Conservation (phyloP, 2,329 filamentous ascomycete genomes). For the Pseudogymnoascus sp. region DNA sequence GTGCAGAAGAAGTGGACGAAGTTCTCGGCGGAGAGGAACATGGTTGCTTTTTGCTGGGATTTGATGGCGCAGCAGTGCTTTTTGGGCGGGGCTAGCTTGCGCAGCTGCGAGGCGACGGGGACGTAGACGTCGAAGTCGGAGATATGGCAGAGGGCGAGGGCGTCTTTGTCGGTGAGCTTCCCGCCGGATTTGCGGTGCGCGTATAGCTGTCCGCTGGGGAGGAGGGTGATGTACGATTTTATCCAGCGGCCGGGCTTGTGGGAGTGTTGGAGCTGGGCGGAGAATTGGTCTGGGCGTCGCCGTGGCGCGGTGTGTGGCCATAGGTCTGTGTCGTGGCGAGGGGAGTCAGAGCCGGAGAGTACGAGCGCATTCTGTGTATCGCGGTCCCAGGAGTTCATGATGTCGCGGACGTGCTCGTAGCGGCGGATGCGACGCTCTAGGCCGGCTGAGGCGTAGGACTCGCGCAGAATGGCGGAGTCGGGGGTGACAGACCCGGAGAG, state of each 20-base stretch:
- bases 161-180: conserved; percentile 54
- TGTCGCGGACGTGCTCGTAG: conserved; percentile 78
- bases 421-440: conserved; percentile 74
- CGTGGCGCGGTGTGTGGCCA: conserved; percentile 54
- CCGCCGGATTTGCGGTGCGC: conserved; percentile 62
- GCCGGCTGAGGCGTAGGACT: conserved; percentile 66
- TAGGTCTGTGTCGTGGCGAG: conserved; percentile 51
- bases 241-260: conserved; percentile 79
- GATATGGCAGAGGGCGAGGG: conserved; percentile 66
- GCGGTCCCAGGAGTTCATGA: conserved; percentile 87
- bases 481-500: conserved; percentile 57
- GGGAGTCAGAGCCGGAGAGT: conserved; percentile 50
- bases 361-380: conserved; percentile 69
- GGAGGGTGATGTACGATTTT: conserved; percentile 70
- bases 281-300: conserved; percentile 56
- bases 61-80: conserved; percentile 81
- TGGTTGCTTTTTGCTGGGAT: conserved; percentile 77
- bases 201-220: conserved; percentile 61
- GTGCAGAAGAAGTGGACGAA: conserved; percentile 90
- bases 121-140: conserved; percentile 90
- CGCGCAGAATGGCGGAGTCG: conserved; percentile 60
- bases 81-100: conserved; percentile 75
- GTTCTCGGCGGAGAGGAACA: conserved; percentile 74
- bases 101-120: conserved; percentile 57
- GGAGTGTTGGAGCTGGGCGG: conserved; percentile 69